Evolutionary conservation across 2,329 filamentous ascomycete genomes (phyloP), one percentile per base, ranked within the genome.

Genomic region (Lanzia echinophila): DNA sequence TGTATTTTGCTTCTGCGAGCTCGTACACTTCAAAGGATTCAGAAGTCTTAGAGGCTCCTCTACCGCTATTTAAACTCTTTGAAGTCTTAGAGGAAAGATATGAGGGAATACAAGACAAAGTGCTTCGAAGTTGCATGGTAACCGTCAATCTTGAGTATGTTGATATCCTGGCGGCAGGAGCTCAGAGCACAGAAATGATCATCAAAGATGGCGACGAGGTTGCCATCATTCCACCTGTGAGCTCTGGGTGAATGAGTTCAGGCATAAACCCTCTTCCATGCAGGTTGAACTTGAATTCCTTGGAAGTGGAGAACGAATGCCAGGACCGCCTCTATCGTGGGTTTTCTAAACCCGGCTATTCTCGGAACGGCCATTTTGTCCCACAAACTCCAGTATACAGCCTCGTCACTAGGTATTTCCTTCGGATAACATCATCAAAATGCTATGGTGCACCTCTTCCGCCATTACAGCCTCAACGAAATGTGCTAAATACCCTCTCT

Each of bases 151-250:
- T 92, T 51, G 79, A 88, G 55, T 95, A 95, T 71, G 83, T 92
- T 65, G 87, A 94, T 66, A 63, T 89, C 11, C 65, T 66, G 6
- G 74, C 75, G 39, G 70, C 71, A 32, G 69, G 69, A 17, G 70
- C 70, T 45, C 72, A 71, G 17, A 65, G 64, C 15, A 65, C 67
- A 8, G 72, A 72, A 15, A 61, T 75, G 24, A 67, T 81, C 53
- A 86, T 95, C 54, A 71, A 82, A 49, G 81, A 82, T 58, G 87
- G 85, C 28, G 89, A 95, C 66, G 90, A 95, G 72, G 88, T 95
- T 53, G 90, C 87, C 41, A 86, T 95, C 34, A 92, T 95, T 54
- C 89, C 90, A 33, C 89, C 90, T 10, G 90, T 95, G 60, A 95
- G 89, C 74, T 90, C 89, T 36, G 89, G 89, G 4, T 94, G 69